Percentiles rank a stretch among this genome's conserved stretches.
phyloP scores from a whole-genome alignment of 805 yeast genomes.

The Zygotorulaspora sp. region DNA sequence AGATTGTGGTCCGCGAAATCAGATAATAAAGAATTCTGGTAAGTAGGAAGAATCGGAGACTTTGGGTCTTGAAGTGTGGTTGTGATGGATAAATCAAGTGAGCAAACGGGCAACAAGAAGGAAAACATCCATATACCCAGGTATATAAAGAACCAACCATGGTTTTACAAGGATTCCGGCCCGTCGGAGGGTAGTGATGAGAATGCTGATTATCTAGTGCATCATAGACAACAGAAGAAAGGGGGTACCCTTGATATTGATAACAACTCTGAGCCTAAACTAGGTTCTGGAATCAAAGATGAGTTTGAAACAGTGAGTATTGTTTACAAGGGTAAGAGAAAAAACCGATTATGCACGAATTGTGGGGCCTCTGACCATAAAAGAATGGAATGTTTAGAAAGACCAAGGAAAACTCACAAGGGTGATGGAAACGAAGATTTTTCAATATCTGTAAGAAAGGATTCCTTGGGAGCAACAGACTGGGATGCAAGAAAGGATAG shows the following conservation, averaged over 20 bases:
- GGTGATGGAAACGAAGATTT: constrained; percentile 27
- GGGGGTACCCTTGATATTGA: constrained; percentile 40
- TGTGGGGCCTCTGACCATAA: constrained; percentile 54
- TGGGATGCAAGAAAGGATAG: constrained; percentile 75
- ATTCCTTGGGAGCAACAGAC: constrained; percentile 24
- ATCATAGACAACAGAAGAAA: constrained; percentile 44
- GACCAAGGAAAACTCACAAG: constrained; percentile 41
- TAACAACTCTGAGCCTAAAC: constrained; percentile 46
- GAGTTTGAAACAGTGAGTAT: constrained; percentile 28
- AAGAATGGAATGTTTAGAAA: constrained; percentile 53
- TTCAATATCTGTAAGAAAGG: constrained; percentile 19
- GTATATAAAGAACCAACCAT: constrained; percentile 33
- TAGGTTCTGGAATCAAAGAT: constrained; percentile 57
- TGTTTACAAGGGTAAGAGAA: constrained; percentile 18
- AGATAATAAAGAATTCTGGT: no score
- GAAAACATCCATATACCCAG: constrained; percentile 31
- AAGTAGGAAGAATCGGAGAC: no score
- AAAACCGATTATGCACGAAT: constrained; percentile 45
- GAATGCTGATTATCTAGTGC: constrained; percentile 46
- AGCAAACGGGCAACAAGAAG: background rate
- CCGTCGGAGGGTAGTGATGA: constrained; percentile 16
- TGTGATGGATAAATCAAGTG: background rate
- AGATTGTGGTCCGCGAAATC: no score
- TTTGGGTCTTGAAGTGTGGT: no score
- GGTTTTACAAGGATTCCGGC: constrained; percentile 29